phyloP scores from a whole-genome alignment of 495 filamentous ascomycete species.

The Trichocladium antarcticum region DNA sequence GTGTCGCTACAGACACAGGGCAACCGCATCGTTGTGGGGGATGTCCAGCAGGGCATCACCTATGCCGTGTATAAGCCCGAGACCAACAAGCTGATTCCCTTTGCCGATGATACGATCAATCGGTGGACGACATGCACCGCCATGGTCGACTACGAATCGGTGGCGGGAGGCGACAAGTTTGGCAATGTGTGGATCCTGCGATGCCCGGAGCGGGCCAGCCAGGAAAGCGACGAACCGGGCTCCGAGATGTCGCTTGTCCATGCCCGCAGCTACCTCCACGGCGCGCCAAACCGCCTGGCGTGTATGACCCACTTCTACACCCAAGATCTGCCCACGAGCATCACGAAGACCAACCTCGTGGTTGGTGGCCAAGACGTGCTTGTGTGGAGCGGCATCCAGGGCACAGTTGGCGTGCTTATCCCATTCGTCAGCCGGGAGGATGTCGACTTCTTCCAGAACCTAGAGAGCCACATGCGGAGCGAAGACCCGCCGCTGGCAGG shows the following conservation, averaged over 20 bases:
- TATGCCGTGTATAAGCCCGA: conserved; percentile 90
- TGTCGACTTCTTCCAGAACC: conserved; percentile 90
- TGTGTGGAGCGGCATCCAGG: conserved; percentile 88
- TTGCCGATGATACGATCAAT: conserved; percentile 76
- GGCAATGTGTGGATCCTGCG: conserved; percentile 91
- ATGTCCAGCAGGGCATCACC: conserved; percentile 80
- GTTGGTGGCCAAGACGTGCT: conserved; percentile 85
- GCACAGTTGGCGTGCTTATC: conserved; percentile 83
- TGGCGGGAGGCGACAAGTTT: conserved; percentile 93
- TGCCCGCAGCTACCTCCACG: conserved; percentile 67
- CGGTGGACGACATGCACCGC: conserved; percentile 78
- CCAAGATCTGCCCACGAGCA: conserved; percentile 82
- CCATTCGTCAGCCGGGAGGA: conserved; percentile 86
- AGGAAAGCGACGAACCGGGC: conserved; percentile 36
- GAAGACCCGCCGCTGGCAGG: conserved; percentile 83
- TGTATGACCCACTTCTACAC: conserved; percentile 80
- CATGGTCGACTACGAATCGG: conserved; percentile 97
- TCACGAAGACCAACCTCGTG: conserved; percentile 82
- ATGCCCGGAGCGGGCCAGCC: conserved; percentile 73
- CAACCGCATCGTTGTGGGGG: conserved; percentile 79
- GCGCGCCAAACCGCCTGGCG: conserved; percentile 70
- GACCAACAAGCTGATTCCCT: conserved; percentile 82
- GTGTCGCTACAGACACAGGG: conserved; percentile 44
- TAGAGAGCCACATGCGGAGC: conserved; percentile 73
- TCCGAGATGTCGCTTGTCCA: neutral